Evolutionary conservation across 495 filamentous ascomycete genomes (phyloP), one percentile per base, ranked within the genome.

Genomic region (Neohortaea acidophila): DNA sequence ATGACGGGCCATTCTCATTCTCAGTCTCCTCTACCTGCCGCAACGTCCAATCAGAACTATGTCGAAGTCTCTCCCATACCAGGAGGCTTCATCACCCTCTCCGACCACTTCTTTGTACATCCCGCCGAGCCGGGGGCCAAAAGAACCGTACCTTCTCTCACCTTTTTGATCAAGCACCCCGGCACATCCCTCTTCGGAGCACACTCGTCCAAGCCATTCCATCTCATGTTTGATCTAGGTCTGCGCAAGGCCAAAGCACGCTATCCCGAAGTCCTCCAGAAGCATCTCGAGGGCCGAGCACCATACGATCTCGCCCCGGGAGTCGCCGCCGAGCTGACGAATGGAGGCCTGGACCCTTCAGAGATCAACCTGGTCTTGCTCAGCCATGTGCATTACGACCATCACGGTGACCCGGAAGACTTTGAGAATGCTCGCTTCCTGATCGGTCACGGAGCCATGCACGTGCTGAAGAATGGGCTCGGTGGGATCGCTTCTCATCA

Each of bases 321-420:
- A 38, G 58, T 57, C 12, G 51, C 50, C 5, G 49, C 44, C 2
- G 59, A 57, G 28, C 53, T 71, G 0, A 43, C 38, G 6, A 31
- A 39, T 2, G 61, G 57, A 6, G 48, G 51, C 6, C 11, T 62
- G 2, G 33, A 45, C 2, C 51, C 56, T 0, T 17, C 9, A 4
- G 58, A 61, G 18, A 53, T 70, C 30, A 56, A 68, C 42, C 38
- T 56, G 6, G 60, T 69, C 1, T 54, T 70, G 25, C 44, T 69
- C 0, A 61, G 55, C 45, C 67, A 72, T 33, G 60, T 69, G 0
- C 68, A 70, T 46, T 70, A 60, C 55, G 67, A 72, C 38, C 68
- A 72, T 39, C 47, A 63, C 18, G 68, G 68, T 26, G 61, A 59
- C 12, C 60, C 62, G 0, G 49, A 49, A 1, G 64, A 67, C 42